phyloP scores from a whole-genome alignment of 495 filamentous ascomycete genomes.

The Talaromyces wortmannii region DNA sequence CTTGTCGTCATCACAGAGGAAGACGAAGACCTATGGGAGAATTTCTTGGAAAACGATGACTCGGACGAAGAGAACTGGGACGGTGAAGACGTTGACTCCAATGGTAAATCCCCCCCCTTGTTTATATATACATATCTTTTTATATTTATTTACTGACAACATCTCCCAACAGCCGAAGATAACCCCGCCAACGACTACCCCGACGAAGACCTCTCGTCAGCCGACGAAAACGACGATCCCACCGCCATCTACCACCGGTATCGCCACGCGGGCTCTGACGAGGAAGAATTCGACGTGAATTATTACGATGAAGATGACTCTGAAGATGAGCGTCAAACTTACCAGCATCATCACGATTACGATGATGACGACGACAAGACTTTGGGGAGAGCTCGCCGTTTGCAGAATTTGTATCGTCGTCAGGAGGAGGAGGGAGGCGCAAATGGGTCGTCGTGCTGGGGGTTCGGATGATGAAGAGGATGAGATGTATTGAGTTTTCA shows the following conservation, averaged over 20 bases:
- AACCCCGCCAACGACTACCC: slow-evolving; percentile 63
- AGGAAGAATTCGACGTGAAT: slow-evolving; percentile 49
- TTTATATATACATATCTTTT: background rate
- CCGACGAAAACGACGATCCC: slow-evolving; percentile 47
- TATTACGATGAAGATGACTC: slow-evolving; percentile 36
- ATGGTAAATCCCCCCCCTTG: slow-evolving; percentile 32
- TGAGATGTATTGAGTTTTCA: background rate
- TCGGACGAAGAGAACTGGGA: slow-evolving; percentile 44
- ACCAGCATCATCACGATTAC: background rate
- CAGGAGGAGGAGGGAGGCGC: background rate
- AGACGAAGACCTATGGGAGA: slow-evolving; percentile 51
- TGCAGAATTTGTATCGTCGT: background rate
- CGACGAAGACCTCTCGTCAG: slow-evolving; percentile 54
- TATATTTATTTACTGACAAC: slow-evolving; percentile 7
- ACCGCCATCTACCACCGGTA: slow-evolving; percentile 42
- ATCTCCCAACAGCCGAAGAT: slow-evolving; percentile 47
- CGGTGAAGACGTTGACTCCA: slow-evolving; percentile 56
- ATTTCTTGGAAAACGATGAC: slow-evolving; percentile 45
- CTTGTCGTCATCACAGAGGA: slow-evolving; percentile 53
- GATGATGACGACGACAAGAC: slow-evolving; percentile 15
- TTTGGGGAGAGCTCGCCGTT: background rate
- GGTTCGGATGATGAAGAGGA: background rate
- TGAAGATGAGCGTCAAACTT: background rate
- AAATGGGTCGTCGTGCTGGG: background rate
- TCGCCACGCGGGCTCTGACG: slow-evolving; percentile 37